Evolutionary conservation across 2,329 filamentous ascomycete species (phyloP).

Genomic region (Colletotrichum melonis): DNA sequence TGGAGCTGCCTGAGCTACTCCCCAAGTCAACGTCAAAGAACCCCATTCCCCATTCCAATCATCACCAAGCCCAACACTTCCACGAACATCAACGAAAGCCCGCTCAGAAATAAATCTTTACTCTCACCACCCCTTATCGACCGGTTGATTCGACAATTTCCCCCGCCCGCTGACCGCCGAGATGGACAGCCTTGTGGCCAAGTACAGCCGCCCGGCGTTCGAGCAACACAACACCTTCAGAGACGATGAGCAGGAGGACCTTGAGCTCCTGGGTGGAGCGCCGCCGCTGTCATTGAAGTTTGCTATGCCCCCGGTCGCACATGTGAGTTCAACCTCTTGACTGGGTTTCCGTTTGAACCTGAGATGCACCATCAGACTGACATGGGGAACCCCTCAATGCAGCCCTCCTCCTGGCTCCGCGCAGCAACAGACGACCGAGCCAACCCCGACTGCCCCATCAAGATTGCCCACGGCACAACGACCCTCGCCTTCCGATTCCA

Average conservation of each 20-base stretch:
- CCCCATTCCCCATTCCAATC: conserved; percentile 39
- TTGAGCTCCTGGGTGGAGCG: conserved; percentile 70
- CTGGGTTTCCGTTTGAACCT: neutral
- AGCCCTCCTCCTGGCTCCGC: conserved; percentile 95
- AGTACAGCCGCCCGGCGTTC: conserved; percentile 85
- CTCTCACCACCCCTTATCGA: neutral
- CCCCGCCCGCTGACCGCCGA: conserved; percentile 38
- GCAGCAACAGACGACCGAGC: conserved; percentile 97
- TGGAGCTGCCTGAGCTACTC: conserved; percentile 55
- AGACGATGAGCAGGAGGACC: conserved; percentile 74
- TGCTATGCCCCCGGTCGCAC: conserved; percentile 90
- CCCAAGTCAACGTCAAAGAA: conserved; percentile 30
- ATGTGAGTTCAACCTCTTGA: conserved; percentile 67
- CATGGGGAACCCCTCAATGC: conserved; percentile 11
- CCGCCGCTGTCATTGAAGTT: conserved; percentile 90
- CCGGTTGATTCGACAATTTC: neutral
- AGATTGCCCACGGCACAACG: conserved; percentile 98
- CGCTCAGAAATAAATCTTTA: neutral
- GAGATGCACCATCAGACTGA: conserved; percentile 18
- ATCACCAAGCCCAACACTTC: conserved; percentile 11
- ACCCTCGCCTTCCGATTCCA: conserved; percentile 98
- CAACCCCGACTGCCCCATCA: conserved; percentile 98
- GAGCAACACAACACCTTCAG: conserved; percentile 70
- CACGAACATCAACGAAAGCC: conserved; percentile 12
- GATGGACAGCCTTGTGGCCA: conserved; percentile 95